phyloP scores from a whole-genome alignment of 1,284 basidiomycete genomes.

The Microstroma glucosiphilum region DNA sequence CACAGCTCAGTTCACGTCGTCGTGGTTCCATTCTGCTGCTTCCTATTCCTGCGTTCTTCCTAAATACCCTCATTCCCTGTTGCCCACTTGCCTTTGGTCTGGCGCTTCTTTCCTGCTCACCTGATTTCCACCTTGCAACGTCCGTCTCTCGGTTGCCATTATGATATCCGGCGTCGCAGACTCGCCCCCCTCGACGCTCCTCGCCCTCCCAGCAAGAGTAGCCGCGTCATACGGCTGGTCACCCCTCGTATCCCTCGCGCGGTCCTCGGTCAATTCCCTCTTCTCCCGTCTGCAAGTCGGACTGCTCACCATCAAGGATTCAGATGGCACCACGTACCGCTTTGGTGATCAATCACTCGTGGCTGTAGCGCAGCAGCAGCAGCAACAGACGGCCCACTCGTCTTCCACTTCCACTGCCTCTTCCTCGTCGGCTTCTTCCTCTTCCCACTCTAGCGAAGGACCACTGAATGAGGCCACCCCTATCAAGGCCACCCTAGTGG shows the following conservation, averaged over 20 bases:
- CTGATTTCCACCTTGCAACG: too few species aligned
- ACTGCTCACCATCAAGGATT: not conserved
- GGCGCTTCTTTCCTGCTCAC: too few species aligned
- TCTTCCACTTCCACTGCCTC: too few species aligned
- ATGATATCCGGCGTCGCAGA: too few species aligned
- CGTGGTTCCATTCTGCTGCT: too few species aligned
- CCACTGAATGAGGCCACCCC: not conserved
- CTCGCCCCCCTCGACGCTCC: too few species aligned
- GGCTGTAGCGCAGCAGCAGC: not conserved
- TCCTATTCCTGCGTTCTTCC: too few species aligned
- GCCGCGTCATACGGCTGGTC: not conserved
- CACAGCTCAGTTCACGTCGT: too few species aligned
- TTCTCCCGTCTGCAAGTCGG: slow-evolving; percentile 6
- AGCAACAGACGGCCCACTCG: not conserved
- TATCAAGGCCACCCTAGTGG: not conserved
- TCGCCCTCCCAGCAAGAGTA: not conserved
- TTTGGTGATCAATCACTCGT: slow-evolving; percentile 2
- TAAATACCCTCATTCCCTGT: too few species aligned
- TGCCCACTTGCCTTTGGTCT: too few species aligned
- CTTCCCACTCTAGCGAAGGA: not conserved
- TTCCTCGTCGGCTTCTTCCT: not conserved
- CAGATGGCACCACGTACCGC: not conserved
- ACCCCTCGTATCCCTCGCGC: slow-evolving; percentile 1
- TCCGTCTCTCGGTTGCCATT: too few species aligned
- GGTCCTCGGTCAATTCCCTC: slow-evolving; percentile 3